A percentile compares a stretch with the other conserved stretches of the same genome.
phyloP scores from a whole-genome alignment of 306 rosid genomes.

The Corylus heterophylla region DNA sequence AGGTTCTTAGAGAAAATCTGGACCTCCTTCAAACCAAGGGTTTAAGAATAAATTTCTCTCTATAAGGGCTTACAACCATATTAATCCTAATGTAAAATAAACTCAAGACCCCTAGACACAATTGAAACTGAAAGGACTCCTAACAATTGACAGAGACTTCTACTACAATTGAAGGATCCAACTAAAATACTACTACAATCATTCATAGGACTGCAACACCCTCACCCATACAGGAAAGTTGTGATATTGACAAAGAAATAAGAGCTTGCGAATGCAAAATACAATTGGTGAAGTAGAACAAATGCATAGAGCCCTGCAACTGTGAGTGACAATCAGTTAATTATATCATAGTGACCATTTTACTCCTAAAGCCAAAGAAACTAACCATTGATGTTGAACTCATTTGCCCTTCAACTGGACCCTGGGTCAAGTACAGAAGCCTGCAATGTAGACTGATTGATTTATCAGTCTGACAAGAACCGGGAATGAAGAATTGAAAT shows the following conservation, averaged over 20 bases:
- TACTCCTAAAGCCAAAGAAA: neutral
- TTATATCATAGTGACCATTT: neutral
- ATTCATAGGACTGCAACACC: no score
- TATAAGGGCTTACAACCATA: no score
- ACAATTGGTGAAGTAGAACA: neutral
- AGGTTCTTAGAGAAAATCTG: no score
- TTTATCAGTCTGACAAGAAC: constrained; percentile 79
- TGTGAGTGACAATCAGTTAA: neutral
- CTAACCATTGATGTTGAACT: neutral
- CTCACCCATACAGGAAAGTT: neutral
- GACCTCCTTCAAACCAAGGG: no score
- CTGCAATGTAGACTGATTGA: constrained; percentile 95
- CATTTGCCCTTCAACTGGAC: constrained; percentile 41
- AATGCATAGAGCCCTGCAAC: neutral
- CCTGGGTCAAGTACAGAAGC: constrained; percentile 80
- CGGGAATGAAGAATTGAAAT: constrained; percentile 65
- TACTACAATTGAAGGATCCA: no score
- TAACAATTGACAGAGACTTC: no score
- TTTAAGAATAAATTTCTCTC: no score
- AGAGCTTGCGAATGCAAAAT: neutral
- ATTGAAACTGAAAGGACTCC: no score
- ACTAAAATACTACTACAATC: no score
- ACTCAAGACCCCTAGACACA: no score
- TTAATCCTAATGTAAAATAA: no score
- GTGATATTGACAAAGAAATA: neutral